Base-by-base conservation (phyloP, 768 basidiomycete species). In the Russula earlei region DNA sequence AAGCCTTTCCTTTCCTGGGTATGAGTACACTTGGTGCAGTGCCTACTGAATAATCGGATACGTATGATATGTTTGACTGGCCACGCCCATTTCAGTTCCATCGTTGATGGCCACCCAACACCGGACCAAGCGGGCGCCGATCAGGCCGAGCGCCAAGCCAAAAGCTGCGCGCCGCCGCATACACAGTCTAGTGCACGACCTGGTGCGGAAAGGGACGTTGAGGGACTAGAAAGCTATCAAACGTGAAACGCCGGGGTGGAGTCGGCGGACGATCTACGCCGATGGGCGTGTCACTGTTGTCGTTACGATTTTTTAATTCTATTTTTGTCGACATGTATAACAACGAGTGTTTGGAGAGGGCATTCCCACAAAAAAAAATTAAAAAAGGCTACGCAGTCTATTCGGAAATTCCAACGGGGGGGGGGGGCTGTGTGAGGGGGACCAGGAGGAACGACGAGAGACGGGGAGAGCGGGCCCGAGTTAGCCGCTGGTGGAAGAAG, bases 241-340 rank as follows among this genome's bases (percentile, higher is more conserved):
- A 48, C 33, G 40, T 43, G 56, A 58, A 58, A 53, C 46, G 46
- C 56, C 46, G 19, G 51, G 17, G 40, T 11, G 45, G 31, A n/a
- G 27, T 58, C 56, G 56, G 56, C 19, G 40, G 15, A 15, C 17
- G 33, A 5, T 10, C 12, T 38, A 37, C 11, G 34, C 56, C 51
- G 56, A 29, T n/a, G 31, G 20, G 5, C 2, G 24, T 14, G 4
- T 31, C 29, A 31, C 10, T 31, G 22, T 36, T 36, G 36, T 15
- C 12, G 10, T n/a, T n/a, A 2, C 44, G n/a, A n/a, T 17, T 5
- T 11, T 45, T 17, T 29, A 25, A 45, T 29, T 29, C 31, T 5
- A 11, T 27, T 10, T 17, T 44, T 15, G 8, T 45, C 15, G 29
- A 1, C 10, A 31, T 31, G 12, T 44, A 8, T 36, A 17, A 17